These are phyloP conservation scores for Xylaria bambusicola DNA, from an alignment of 495 filamentous ascomycete genomes.

Conservation along the genomic window DNA sequence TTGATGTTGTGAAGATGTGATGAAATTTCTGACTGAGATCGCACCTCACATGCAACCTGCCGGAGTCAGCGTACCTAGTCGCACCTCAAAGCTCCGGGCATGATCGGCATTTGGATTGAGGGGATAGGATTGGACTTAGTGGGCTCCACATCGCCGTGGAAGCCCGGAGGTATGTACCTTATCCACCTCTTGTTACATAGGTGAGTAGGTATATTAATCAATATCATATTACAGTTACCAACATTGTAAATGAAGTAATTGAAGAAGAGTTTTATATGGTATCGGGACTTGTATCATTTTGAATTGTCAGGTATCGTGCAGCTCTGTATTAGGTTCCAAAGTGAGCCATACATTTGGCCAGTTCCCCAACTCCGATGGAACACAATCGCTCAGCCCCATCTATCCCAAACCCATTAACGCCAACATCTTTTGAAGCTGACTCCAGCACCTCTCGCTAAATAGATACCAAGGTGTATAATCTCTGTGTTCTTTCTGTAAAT, in stretches of 20 bases:
- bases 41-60: background rate
- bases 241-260: too few relatives aligned
- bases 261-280: too few relatives aligned
- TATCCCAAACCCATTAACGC: background rate
- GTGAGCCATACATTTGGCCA: too few relatives aligned
- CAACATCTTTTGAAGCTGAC: background rate
- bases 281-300: too few relatives aligned
- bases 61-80: background rate
- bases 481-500: background rate
- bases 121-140: background rate
- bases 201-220: too few relatives aligned
- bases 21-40: background rate
- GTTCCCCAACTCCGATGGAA: constrained; percentile 7
- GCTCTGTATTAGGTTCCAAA: too few relatives aligned
- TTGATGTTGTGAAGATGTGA: background rate
- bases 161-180: background rate
- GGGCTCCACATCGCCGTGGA: background rate
- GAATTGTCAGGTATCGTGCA: too few relatives aligned
- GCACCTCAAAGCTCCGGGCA: constrained; percentile 7
- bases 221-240: too few relatives aligned
- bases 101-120: constrained; percentile 6
- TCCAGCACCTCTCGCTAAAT: too few relatives aligned
- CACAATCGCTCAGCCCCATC: too few relatives aligned
- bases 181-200: too few relatives aligned
- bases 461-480: too few relatives aligned